Conservation (phyloP, 2,329 filamentous ascomycete genomes). For the Penicillium sp. region DNA sequence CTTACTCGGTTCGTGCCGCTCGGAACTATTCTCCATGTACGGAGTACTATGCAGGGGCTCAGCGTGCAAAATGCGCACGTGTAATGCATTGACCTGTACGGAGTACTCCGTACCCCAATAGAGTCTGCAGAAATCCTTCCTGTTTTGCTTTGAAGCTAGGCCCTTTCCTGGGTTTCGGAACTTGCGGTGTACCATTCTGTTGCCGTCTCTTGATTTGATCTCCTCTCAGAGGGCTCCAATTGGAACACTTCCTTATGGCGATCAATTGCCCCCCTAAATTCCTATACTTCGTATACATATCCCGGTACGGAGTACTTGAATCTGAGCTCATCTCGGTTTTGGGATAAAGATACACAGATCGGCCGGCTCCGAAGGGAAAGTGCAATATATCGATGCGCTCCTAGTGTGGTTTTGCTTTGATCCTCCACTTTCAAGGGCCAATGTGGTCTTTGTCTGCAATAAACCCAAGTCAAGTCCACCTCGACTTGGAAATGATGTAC, state of each 20-base stretch:
- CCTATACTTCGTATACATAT: not conserved
- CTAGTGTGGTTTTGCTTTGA: not conserved
- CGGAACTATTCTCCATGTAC: slow-evolving; percentile 2
- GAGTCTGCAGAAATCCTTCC: not conserved
- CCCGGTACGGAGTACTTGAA: not conserved
- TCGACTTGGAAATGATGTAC: not conserved
- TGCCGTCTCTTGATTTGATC: not conserved
- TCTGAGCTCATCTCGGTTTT: not conserved
- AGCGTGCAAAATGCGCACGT: no score
- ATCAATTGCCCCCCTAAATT: not conserved
- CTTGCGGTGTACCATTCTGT: not conserved
- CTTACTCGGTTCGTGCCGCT: slow-evolving; percentile 5
- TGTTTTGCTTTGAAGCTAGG: not conserved
- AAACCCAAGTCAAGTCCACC: not conserved
- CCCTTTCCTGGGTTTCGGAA: not conserved
- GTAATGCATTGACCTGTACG: not conserved
- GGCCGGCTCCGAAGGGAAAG: not conserved
- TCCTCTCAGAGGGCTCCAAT: not conserved
- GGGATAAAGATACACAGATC: not conserved
- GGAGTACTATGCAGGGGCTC: slow-evolving; percentile 1
- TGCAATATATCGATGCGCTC: not conserved
- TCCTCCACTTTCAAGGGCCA: not conserved
- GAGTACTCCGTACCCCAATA: not conserved
- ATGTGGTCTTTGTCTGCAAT: not conserved
- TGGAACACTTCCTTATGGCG: not conserved